Base-by-base conservation (phyloP, 768 basidiomycete genomes). In the Suillus fuscotomentosus region DNA sequence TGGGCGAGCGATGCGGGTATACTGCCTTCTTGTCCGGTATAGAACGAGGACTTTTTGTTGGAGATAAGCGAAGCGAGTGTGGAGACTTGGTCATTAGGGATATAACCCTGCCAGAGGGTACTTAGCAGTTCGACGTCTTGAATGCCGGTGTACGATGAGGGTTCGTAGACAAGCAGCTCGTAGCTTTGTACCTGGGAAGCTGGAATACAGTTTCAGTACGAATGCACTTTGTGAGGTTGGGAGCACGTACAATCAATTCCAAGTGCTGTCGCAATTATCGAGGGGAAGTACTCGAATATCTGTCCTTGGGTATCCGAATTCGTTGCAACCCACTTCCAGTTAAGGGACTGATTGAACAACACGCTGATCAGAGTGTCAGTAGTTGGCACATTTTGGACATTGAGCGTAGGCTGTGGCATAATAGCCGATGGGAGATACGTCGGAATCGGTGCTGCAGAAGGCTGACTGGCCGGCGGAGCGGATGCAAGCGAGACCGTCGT, bases 71-170 rank as follows among this genome's bases (percentile, higher is more conserved):
- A 80, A 14, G 87, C 82, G 43, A 98, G 88, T 1, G 79, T 75
- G 66, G 85, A 75, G 54, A 96, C 88, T 6, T 78, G 63, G 53
- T 73, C 67, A 0, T 66, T 47, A 0, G 91, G 90, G 62, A 97
- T 86, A 72, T 87, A 94, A 0, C 82, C 89, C 24, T 90, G 79
- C 80, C 80, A 96, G 63, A 87, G 80, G 3, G 95, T 96, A 60
- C 83, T 81, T 14, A 97, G 83, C 53, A 80, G 38, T 6, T 66
- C 60, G 13, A 75, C 70, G 68, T 94, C 89, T 1, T 39, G 13
- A 0, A 84, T 73, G 24, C 82, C 78, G 1, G 71, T 70, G 73
- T 91, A 93, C 0, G 80, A 70, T 0, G 73, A 72, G 0, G 94
- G 92, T 42, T 89, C 79, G 69, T 86, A 91, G 3, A 90, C 93